These are phyloP conservation scores for Pichia sp. DNA, from an alignment of 1,139 yeast genomes.

Conservation along the genomic window DNA sequence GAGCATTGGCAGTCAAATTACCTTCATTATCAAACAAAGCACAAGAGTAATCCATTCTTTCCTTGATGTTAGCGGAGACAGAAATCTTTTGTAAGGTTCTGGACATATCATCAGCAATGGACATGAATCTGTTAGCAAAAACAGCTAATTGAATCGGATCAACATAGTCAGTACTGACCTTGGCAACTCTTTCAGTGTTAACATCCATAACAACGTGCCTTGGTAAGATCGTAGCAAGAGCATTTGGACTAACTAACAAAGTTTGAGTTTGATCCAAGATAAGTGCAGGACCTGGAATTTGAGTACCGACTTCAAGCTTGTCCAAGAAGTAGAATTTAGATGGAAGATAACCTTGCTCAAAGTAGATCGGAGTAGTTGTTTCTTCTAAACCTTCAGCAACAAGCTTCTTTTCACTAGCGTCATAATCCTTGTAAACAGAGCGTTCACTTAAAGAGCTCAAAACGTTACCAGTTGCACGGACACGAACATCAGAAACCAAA, in stretches of 20 bases:
- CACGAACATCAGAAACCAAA: slow-evolving; percentile 76
- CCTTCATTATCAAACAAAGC: slow-evolving; percentile 51
- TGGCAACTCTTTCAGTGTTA: background rate
- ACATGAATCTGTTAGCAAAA: slow-evolving; percentile 56
- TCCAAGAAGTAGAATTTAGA: slow-evolving; percentile 24
- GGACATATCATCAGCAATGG: slow-evolving; percentile 61
- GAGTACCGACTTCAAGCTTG: slow-evolving; percentile 41
- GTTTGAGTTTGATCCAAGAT: slow-evolving; percentile 85
- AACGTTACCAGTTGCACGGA: slow-evolving; percentile 54
- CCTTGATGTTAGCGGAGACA: slow-evolving; percentile 54
- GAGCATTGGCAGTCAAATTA: slow-evolving; percentile 56
- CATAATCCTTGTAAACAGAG: slow-evolving; percentile 15
- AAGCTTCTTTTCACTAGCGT: slow-evolving; percentile 17
- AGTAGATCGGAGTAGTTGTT: slow-evolving; percentile 18
- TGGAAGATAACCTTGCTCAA: slow-evolving; percentile 14
- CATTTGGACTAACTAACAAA: slow-evolving; percentile 64
- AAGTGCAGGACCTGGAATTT: slow-evolving; percentile 69
- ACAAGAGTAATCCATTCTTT: slow-evolving; percentile 55
- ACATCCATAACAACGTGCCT: slow-evolving; percentile 33
- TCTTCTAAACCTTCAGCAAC: slow-evolving; percentile 9
- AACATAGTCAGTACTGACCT: slow-evolving; percentile 11
- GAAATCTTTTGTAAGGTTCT: slow-evolving; percentile 52
- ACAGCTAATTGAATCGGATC: slow-evolving; percentile 53
- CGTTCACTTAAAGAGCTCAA: slow-evolving; percentile 13
- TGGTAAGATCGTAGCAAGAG: slow-evolving; percentile 55